These are phyloP conservation scores for Dactylonectria macrodidyma DNA, from an alignment of 2,329 filamentous ascomycete species.

Conservation along the genomic window DNA sequence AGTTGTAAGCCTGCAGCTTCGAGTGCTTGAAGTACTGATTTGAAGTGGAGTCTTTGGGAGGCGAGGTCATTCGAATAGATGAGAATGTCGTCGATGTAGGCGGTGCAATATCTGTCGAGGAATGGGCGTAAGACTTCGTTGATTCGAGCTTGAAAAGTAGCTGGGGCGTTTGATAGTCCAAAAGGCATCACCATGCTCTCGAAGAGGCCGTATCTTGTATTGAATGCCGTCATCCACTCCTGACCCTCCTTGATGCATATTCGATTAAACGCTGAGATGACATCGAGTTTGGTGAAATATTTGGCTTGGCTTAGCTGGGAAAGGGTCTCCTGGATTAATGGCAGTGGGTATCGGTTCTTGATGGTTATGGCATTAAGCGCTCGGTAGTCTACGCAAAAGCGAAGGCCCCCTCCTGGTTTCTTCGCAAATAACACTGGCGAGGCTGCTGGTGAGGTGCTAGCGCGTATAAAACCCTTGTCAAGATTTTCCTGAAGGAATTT, in stretches of 20 bases:
- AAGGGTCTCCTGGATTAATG: not conserved
- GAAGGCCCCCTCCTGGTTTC: not conserved
- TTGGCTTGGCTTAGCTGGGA: not conserved
- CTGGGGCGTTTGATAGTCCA: slow-evolving; percentile 40
- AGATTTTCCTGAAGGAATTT: too few species aligned
- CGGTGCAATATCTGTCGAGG: too few species aligned
- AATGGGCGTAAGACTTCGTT: too few species aligned
- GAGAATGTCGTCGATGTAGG: too few species aligned
- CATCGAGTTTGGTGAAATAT: slow-evolving; percentile 20
- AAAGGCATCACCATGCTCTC: slow-evolving; percentile 53
- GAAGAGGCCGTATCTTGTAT: slow-evolving; percentile 50
- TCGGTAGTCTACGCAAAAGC: slow-evolving; percentile 3
- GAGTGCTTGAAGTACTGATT: slow-evolving; percentile 32
- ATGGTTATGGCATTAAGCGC: not conserved
- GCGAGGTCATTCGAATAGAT: too few species aligned
- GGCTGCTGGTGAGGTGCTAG: not conserved
- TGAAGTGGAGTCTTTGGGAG: not conserved
- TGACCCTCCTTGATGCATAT: slow-evolving; percentile 50
- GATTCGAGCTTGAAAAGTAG: slow-evolving; percentile 28
- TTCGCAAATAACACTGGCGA: not conserved
- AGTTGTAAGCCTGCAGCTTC: not conserved
- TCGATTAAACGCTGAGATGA: slow-evolving; percentile 44
- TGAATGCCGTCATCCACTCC: slow-evolving; percentile 54
- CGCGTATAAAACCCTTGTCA: not conserved
- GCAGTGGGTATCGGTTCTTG: slow-evolving; percentile 9